Evolutionary conservation across 306 rosid genomes (phyloP).

Genomic region (Cicer arietinum): DNA sequence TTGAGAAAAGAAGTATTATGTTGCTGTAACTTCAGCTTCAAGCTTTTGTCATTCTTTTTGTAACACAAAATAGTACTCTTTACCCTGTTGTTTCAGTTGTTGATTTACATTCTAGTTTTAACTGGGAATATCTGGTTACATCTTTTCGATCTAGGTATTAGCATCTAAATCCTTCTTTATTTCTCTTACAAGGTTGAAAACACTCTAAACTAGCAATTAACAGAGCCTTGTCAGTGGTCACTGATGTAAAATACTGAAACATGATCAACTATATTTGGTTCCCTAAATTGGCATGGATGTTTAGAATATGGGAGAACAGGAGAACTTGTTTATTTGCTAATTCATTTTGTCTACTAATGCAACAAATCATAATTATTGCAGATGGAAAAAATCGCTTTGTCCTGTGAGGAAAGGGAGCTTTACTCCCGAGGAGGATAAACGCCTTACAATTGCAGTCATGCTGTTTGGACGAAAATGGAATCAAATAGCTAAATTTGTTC

Average conservation of each 20-base stretch:
- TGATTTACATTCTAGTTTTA: constrained; percentile 18
- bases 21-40: not conserved
- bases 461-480: constrained; percentile 94
- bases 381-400: constrained; percentile 88
- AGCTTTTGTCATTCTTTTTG: constrained; percentile 1
- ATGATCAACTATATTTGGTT: constrained; percentile 14
- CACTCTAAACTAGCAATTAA: not conserved
- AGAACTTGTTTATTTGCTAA: constrained; percentile 22
- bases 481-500: constrained; percentile 80
- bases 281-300: constrained; percentile 1
- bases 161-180: not conserved
- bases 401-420: constrained; percentile 80
- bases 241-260: constrained; percentile 16
- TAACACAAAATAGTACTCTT: not conserved
- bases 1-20: not conserved
- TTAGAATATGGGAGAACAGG: constrained; percentile 20
- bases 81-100: constrained; percentile 5
- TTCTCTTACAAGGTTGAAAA: constrained; percentile 32
- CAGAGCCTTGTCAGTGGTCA: constrained; percentile 16
- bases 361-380: constrained; percentile 43
- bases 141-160: not conserved
- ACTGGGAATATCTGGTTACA: constrained; percentile 22
- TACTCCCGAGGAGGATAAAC: constrained; percentile 76
- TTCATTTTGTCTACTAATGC: constrained; percentile 30
- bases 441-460: constrained; percentile 80